Evolutionary conservation across 768 basidiomycete genomes (phyloP), one percentile per base, ranked within the genome.

Genomic region (Mycena kentingensis): DNA sequence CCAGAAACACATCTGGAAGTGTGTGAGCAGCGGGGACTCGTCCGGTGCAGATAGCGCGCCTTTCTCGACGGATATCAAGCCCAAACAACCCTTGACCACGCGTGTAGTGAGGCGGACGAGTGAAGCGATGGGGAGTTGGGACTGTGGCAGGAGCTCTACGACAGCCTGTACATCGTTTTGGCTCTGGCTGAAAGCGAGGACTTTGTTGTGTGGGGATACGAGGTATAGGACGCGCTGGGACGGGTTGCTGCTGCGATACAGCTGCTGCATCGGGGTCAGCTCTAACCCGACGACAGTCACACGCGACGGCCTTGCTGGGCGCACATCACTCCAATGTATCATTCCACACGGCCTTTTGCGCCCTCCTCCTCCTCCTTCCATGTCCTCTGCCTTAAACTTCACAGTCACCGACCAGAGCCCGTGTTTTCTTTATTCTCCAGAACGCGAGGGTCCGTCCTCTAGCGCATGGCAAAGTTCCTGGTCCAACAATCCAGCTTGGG

Each of bases 71-170:
- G 81, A 83, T 39, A 92, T 87, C 48, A 92, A 73, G 5, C 94
- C 94, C 45, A 96, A 71, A 60, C 93, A 95, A 21, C 92, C 92
- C 64, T 91, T 87, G 5, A 88, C 83, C 22, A 82, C 70, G 47
- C 87, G 81, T 51, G 72, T 85, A n/a, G 87, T 88, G 48, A 93
- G 64, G 58, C 79, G 80, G 46, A 89, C 75, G 27, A 87, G 73
- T 63, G 35, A 90, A 75, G 63, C 93, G 84, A 42, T 10, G 12
- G 41, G 41, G 32, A 95, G 79, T 61, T 90, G 79, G 46, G 82
- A 75, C 57, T 84, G 84, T 0, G 80, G 83, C 11, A 95, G 69
- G 62, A 95, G 93, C 69, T 96, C 93, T 21, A 96, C 92, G 36
- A 95, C 81, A 38, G 89, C 88, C 65, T 91, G 88, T 8, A 81